Evolutionary conservation across 164 flowering plant genomes (phyloP), one percentile per base, ranked within the genome.

Genomic region (Kingdonia uniflora): DNA sequence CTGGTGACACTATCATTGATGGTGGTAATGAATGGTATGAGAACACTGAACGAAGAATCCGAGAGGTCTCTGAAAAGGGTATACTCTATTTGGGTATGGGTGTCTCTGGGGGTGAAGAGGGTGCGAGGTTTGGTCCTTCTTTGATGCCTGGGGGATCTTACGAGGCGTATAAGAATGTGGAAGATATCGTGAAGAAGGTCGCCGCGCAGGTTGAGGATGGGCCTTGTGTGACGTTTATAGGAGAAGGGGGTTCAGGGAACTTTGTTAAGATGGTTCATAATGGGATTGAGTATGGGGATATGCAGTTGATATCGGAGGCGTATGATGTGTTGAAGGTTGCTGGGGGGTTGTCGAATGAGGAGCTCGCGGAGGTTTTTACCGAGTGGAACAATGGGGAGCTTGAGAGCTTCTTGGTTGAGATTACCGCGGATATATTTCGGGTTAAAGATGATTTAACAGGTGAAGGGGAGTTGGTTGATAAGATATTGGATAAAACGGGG

Each of bases 371-470:
- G 20, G 86, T 76, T 13, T 80, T 82, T 57, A 22, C 71, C 0
- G 86, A 82, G 26, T 85, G 89, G 94, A 85, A 85, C 76, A 75
- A 80, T 49, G 84, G 88, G 0, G 94, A 80, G 70, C 84, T 84
- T 47, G 57, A 64, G 21, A 84, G 88, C 59, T 82, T 80, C 74
- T 68, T 81, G 70, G 70, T 84, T 56, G 94, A 84, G 63, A 84
- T 84, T 57, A 80, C 94, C 13, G 80, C 79, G 14, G 86, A 84
- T 65, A 81, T 84, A 21, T 78, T 81, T 51, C 65, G 69, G 24
- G 72, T 80, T 42, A 74, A 72, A 69, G 92, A 84, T 66, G 86
- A 83, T 37, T 73, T 74, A n/a, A n/a, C n/a, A 62, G 85, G 67
- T 17, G 85, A 80, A 7, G 85, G 85, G 8, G 57, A 71, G 49